Percentiles rank a stretch among this genome's conserved stretches.
phyloP scores from a whole-genome alignment of 208 protist genomes.

The Leishmania guyanensis region DNA sequence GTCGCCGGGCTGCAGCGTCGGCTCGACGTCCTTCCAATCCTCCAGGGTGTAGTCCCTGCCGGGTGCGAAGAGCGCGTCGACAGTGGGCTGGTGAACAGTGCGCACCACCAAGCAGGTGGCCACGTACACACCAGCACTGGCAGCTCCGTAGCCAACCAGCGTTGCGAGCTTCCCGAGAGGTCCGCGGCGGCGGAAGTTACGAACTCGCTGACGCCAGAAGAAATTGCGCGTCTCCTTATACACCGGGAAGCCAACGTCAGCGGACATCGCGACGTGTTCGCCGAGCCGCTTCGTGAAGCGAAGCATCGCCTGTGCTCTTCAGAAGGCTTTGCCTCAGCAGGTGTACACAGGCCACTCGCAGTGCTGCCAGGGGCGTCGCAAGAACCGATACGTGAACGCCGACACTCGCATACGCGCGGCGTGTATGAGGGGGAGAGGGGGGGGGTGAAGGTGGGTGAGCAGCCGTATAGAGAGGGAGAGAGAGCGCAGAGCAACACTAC shows the following conservation, averaged over 20 bases:
- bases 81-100: slow-evolving; percentile 28
- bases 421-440: background rate
- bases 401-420: background rate
- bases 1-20: slow-evolving; percentile 75
- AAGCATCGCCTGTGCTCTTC: background rate
- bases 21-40: slow-evolving; percentile 73
- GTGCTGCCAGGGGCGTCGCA: background rate
- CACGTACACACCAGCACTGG: slow-evolving; percentile 35
- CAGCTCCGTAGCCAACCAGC: slow-evolving; percentile 14
- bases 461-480: background rate
- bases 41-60: slow-evolving; percentile 58
- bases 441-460: background rate
- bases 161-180: slow-evolving; percentile 25
- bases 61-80: slow-evolving; percentile 44
- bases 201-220: slow-evolving; percentile 26
- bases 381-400: background rate
- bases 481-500: background rate
- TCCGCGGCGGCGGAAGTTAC: slow-evolving; percentile 22
- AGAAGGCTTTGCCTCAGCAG: too few species aligned
- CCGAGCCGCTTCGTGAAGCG: slow-evolving; percentile 7
- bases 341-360: background rate
- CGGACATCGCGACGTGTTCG: slow-evolving; percentile 23
- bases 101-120: slow-evolving; percentile 42
- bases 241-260: slow-evolving; percentile 5
- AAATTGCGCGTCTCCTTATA: background rate